phyloP scores from a whole-genome alignment of 2,329 filamentous ascomycete genomes.

The Botrytis elliptica region DNA sequence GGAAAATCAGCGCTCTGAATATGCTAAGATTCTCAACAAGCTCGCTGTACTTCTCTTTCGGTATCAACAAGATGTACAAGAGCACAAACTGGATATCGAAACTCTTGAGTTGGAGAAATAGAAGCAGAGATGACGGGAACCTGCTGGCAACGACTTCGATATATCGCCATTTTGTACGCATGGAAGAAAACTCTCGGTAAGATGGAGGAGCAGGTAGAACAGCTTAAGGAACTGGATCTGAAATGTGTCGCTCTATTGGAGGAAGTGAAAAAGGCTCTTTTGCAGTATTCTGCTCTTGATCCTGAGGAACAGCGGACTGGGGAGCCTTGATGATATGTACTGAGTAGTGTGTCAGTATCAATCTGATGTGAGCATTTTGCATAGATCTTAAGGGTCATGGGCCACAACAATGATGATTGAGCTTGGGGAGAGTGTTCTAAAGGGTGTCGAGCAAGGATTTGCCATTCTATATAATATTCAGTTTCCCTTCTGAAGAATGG shows the following conservation, averaged over 20 bases:
- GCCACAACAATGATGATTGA: not conserved
- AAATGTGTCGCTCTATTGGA: not conserved
- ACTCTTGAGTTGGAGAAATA: too few species aligned
- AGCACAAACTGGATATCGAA: not conserved
- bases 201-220: not conserved
- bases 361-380: not conserved
- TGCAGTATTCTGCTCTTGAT: not conserved
- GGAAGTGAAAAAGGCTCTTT: not conserved
- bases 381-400: not conserved
- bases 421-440: not conserved
- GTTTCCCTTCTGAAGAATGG: not conserved
- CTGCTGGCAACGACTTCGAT: not conserved
- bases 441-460: too few species aligned
- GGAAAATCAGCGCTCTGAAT: not conserved
- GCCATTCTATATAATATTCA: not conserved
- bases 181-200: too few species aligned
- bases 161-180: too few species aligned
- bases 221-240: not conserved
- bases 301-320: not conserved
- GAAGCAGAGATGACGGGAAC: not conserved
- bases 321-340: too few species aligned
- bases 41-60: not conserved
- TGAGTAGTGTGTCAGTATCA: not conserved
- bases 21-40: fast-evolving
- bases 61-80: not conserved